Base-by-base conservation (phyloP, 2,329 filamentous ascomycete genomes). In the Ophiocordyceps camponoti-floridani region DNA sequence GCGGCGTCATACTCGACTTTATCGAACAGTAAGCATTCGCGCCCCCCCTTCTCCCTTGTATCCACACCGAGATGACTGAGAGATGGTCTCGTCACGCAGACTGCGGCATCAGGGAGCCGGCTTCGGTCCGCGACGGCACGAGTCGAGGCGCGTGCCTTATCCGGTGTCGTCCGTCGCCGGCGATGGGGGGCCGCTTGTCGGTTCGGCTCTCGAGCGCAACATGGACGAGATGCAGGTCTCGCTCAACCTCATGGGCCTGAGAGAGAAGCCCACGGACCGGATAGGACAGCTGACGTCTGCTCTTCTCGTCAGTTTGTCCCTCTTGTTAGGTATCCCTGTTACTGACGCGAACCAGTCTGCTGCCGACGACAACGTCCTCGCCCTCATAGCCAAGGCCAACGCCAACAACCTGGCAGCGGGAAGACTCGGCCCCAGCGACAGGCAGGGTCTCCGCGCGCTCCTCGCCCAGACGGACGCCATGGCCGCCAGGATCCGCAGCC, bases 1-100 rank as follows among this genome's bases (percentile, higher is more conserved):
- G 68, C 53, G 77, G 78, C 33, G 68, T 87, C 51, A 72, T 82
- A 53, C 67, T 79, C 12, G 79, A 86, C 56, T 87, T 94, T 58
- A 76, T 94, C 43, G 66, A 73, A 47, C 67, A 70, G 73, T 77
- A 59, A 60, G 72, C 65, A 23, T 13, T 2, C 26, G 23, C 7
- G 8, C 4, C 3, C 7, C 10, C 13, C n/a, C 4, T 13, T 8
- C 14, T 18, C 5, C 11, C 26, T n/a, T n/a, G n/a, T n/a, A n/a
- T n/a, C n/a, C n/a, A n/a, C n/a, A n/a, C n/a, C n/a, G n/a, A n/a
- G n/a, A n/a, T n/a, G n/a, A n/a, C n/a, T n/a, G n/a, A n/a, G n/a
- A n/a, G n/a, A n/a, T n/a, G n/a, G n/a, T n/a, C n/a, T n/a, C n/a
- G n/a, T n/a, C n/a, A n/a, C 23, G 11, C 27, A 65, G 62, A 46